Conservation (phyloP, 78 protist genomes). For the Dictyostelium purpureum region DNA sequence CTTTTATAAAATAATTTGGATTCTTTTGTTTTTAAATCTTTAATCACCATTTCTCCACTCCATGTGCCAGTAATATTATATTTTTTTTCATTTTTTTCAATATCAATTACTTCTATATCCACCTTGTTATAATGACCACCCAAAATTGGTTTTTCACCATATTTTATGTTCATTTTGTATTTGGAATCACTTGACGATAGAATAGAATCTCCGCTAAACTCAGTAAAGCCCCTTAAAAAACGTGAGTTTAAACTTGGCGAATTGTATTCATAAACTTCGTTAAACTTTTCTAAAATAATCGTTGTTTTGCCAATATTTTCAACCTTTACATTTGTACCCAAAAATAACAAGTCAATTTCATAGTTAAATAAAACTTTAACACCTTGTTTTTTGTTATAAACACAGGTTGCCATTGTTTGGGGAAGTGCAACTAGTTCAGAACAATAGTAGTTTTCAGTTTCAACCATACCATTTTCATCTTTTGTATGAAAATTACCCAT, state of each 20-base stretch:
- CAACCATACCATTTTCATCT: neutral
- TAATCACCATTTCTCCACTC: neutral
- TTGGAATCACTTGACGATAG: neutral
- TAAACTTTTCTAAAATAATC: neutral
- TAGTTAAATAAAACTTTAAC: neutral
- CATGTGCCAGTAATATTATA: neutral
- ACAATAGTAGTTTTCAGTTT: neutral
- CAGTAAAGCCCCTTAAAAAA: neutral
- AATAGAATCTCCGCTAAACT: neutral
- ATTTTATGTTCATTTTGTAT: neutral
- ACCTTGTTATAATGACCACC: neutral
- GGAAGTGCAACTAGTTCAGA: neutral
- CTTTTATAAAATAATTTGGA: neutral
- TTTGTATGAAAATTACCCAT: neutral
- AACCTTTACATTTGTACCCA: neutral
- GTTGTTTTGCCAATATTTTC: neutral
- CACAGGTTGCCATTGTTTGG: neutral
- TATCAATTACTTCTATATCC: neutral
- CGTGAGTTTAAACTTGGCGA: neutral
- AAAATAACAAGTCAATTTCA: neutral
- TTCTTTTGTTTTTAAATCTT: neutral
- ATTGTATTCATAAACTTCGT: neutral
- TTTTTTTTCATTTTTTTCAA: neutral
- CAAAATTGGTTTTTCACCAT: neutral
- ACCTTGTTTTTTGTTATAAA: neutral